Conservation (phyloP, 768 basidiomycete genomes). For the Auricularia sp. region DNA sequence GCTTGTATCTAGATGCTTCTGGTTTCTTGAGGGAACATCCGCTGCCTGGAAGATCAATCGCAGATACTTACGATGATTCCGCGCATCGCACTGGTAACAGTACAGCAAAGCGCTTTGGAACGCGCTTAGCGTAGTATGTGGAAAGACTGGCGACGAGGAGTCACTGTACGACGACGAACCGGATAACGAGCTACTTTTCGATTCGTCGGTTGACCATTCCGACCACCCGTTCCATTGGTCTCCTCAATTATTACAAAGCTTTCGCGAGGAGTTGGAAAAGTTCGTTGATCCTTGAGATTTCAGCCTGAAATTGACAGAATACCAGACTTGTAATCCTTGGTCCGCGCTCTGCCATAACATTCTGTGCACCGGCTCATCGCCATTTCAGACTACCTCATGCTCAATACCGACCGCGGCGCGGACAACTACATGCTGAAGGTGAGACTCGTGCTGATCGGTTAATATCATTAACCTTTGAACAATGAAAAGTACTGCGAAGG, state of each 20-base stretch:
- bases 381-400: slow-evolving; percentile 46
- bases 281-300: slow-evolving; percentile 24
- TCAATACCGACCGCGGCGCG: slow-evolving; percentile 81
- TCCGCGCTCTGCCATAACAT: slow-evolving; percentile 20
- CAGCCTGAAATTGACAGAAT: slow-evolving; percentile 9
- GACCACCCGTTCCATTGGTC: slow-evolving; percentile 74
- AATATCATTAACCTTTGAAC: too few relatives aligned
- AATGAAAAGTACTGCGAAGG: slow-evolving; percentile 62
- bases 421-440: slow-evolving; percentile 77
- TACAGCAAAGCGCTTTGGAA: slow-evolving; percentile 55
- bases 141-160: slow-evolving; percentile 68
- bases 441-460: too few relatives aligned
- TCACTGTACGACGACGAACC: slow-evolving; percentile 59
- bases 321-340: slow-evolving; percentile 76
- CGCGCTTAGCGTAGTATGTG: slow-evolving; percentile 73
- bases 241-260: slow-evolving; percentile 63
- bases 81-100: slow-evolving; percentile 63
- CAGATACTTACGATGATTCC: slow-evolving; percentile 80
- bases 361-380: background rate
- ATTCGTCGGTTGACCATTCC: slow-evolving; percentile 44
- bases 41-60: slow-evolving; percentile 76
- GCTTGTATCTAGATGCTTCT: slow-evolving; percentile 54
- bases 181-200: slow-evolving; percentile 63
- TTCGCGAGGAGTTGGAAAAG: slow-evolving; percentile 85
- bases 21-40: slow-evolving; percentile 80